These are phyloP conservation scores for Alloascoidea hylecoeti DNA, from an alignment of 805 yeast genomes.

Conservation along the genomic window DNA sequence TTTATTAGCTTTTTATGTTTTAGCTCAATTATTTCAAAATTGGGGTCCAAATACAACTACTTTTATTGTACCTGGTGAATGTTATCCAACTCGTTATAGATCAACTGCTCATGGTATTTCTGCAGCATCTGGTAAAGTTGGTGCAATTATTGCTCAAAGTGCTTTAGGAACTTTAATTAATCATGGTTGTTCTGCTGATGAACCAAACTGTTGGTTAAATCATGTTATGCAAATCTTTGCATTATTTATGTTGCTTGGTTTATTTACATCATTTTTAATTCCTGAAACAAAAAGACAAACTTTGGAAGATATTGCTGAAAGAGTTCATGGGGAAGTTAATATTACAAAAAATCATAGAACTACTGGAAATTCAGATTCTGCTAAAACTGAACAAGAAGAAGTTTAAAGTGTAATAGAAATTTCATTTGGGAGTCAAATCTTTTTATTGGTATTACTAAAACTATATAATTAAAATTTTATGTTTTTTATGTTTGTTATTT, in stretches of 20 bases:
- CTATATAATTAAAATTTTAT: too few relatives aligned
- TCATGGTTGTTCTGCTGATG: conserved; percentile 56
- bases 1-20: conserved; percentile 60
- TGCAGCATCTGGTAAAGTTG: conserved; percentile 85
- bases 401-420: too few relatives aligned
- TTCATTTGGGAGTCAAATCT: too few relatives aligned
- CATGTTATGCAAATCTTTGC: conserved; percentile 94
- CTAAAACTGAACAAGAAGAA: neutral
- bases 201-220: conserved; percentile 66
- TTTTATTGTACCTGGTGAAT: conserved; percentile 82
- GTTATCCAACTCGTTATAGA: conserved; percentile 90
- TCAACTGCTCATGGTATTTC: conserved; percentile 92
- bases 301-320: conserved; percentile 70
- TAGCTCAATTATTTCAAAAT: conserved; percentile 79
- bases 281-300: conserved; percentile 93
- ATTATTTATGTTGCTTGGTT: conserved; percentile 77
- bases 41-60: conserved; percentile 93
- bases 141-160: conserved; percentile 87
- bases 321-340: conserved; percentile 69
- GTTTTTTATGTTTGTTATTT: too few relatives aligned
- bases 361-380: neutral
- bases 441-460: too few relatives aligned
- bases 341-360: conserved; percentile 1
- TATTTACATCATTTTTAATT: conserved; percentile 45
- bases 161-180: conserved; percentile 72